Base-by-base conservation (phyloP, 352 stramenopile species). In the Plasmopara halstedii region DNA sequence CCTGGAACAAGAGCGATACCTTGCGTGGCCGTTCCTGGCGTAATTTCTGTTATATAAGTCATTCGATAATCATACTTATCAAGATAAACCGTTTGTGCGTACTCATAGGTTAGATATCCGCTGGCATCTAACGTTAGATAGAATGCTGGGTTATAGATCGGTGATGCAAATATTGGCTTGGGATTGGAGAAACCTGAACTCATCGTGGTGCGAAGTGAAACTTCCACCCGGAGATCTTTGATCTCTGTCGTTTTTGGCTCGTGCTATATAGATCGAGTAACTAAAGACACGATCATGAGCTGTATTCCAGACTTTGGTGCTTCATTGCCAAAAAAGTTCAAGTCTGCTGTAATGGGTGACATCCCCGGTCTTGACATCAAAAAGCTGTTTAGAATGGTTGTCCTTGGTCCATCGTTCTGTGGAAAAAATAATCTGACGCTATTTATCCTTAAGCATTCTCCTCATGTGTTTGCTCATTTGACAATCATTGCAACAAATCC, bases 81-180 rank as follows among this genome's bases (percentile, higher is more conserved):
- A 2, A 58, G 26, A 42, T 52, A 58, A 0, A 58, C 27, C 7
- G 50, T 52, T 17, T 52, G 34, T 14, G 50, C 50, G 22, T 58
- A 58, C 2, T 48, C 50, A 41, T 49, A 53, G 10, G 42, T 48
- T 8, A 51, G 29, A 38, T 31, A 46, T 11, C 42, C 21, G 44
- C 23, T 50, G 2, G 33, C 32, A 32, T 56, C 31, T 26, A 47
- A 49, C 10, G 20, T 35, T 17, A 53, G 27, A 43, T 49, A 53
- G 33, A 59, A 59, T 21, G 35, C 38, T 18, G 43, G 43, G 26
- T 59, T 54, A 53, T 59, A 18, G 43, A 29, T 29, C 3, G 25
- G 3, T n/a, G n/a, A n/a, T n/a, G n/a, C n/a, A n/a, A 29, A 29
- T 4, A 29, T 1, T 29, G 11, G 23, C 8, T 27, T 2, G n/a